Evolutionary conservation across 2,329 filamentous ascomycete species (phyloP).

Genomic region (Achaetomium macrosporum): DNA sequence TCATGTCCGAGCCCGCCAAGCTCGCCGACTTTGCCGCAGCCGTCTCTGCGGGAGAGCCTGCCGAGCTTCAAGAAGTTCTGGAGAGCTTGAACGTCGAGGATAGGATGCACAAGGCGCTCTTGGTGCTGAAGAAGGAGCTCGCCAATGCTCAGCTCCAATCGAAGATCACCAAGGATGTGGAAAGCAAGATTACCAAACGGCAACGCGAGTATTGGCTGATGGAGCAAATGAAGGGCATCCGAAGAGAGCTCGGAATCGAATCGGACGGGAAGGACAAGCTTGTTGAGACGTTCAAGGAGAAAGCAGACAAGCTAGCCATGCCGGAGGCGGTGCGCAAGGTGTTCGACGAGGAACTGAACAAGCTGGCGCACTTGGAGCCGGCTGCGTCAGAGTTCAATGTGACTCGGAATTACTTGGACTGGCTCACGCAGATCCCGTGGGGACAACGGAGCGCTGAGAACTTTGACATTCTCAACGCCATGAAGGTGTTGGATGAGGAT

Average conservation of each 20-base stretch:
- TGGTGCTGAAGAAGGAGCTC: slow-evolving; percentile 93
- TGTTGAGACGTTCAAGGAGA: slow-evolving; percentile 95
- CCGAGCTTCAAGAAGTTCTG: slow-evolving; percentile 87
- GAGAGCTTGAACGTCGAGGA: slow-evolving; percentile 87
- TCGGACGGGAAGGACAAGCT: slow-evolving; percentile 98
- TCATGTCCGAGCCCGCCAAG: slow-evolving; percentile 90
- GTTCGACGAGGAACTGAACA: slow-evolving; percentile 97
- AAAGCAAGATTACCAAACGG: slow-evolving; percentile 93
- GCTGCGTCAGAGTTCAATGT: slow-evolving; percentile 98
- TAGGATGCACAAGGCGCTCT: slow-evolving; percentile 81
- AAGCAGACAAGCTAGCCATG: slow-evolving; percentile 90
- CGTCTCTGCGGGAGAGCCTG: slow-evolving; percentile 87
- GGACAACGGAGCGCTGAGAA: slow-evolving; percentile 93
- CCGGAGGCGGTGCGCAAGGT: slow-evolving; percentile 94
- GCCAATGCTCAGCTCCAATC: slow-evolving; percentile 97
- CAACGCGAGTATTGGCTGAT: slow-evolving; percentile 98
- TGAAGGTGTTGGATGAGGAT: slow-evolving; percentile 87
- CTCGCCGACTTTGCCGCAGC: slow-evolving; percentile 95
- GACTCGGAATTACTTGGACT: slow-evolving; percentile 95
- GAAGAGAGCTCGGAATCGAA: slow-evolving; percentile 89
- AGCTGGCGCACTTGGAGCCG: slow-evolving; percentile 89
- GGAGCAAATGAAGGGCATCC: slow-evolving; percentile 99
- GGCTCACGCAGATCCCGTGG: slow-evolving; percentile 98
- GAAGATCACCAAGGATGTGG: slow-evolving; percentile 97
- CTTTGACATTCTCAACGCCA: slow-evolving; percentile 88